Conservation (phyloP, 179 eudicot genomes). For the Drosera spatulata region DNA sequence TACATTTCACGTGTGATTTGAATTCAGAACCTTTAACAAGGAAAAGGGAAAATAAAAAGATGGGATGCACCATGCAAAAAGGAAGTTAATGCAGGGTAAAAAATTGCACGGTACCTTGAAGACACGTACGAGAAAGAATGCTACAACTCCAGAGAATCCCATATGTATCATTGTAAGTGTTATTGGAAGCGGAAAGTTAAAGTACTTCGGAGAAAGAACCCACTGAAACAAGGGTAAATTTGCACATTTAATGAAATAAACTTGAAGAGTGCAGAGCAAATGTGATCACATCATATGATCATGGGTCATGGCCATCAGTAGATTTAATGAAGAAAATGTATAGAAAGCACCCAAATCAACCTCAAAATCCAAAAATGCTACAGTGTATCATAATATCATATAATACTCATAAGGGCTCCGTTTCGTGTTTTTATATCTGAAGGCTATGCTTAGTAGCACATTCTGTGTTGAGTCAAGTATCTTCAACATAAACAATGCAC, state of each 20-base stretch:
- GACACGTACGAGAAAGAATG: conserved; percentile 89
- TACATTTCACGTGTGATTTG: conserved; percentile 20
- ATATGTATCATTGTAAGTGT: conserved; percentile 98
- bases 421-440: no score
- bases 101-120: conserved; percentile 50
- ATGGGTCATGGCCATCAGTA: background rate
- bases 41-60: background rate
- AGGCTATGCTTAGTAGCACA: no score
- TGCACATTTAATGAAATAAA: background rate
- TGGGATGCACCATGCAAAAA: no score
- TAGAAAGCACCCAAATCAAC: no score
- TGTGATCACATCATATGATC: background rate
- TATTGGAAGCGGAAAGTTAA: conserved; percentile 93
- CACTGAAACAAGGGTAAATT: conserved; percentile 48
- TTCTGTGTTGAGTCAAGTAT: no score
- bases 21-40: background rate
- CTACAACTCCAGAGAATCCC: conserved; percentile 92
- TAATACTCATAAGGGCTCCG: no score
- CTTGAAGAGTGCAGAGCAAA: background rate
- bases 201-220: conserved; percentile 99
- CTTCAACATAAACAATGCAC: no score
- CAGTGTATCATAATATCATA: no score
- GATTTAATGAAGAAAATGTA: background rate
- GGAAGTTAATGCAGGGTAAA: no score
- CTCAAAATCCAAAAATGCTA: no score